phyloP scores from a whole-genome alignment of 352 stramenopile species.

The Pythium graminicola region DNA sequence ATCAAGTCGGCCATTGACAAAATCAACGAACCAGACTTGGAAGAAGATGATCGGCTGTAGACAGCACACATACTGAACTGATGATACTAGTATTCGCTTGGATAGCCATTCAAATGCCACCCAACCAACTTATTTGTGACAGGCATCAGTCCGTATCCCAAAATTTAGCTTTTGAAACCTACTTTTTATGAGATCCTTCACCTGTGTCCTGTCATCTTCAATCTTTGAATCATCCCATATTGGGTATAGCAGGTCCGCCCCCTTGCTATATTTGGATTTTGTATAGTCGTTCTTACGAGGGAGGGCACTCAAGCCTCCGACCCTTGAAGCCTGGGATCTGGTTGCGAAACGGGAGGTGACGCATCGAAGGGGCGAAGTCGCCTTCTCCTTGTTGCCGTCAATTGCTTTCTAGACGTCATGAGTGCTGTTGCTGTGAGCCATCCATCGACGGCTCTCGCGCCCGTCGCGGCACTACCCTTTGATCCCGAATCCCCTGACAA shows the following conservation, averaged over 20 bases:
- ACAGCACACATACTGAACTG: too few relatives aligned
- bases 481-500: constrained; percentile 34
- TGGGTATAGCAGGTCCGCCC: neutral
- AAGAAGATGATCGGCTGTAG: constrained; percentile 29
- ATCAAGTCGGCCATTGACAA: constrained; percentile 96
- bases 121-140: neutral
- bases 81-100: too few relatives aligned
- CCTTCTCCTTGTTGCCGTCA: too few relatives aligned
- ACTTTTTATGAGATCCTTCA: neutral
- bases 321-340: constrained; percentile 19
- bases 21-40: constrained; percentile 65
- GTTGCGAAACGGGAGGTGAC: too few relatives aligned
- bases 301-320: constrained; percentile 10
- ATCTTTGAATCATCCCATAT: constrained; percentile 9
- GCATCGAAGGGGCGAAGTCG: too few relatives aligned
- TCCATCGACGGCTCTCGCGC: too few relatives aligned
- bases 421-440: too few relatives aligned
- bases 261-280: neutral
- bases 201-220: neutral
- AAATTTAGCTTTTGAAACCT: neutral
- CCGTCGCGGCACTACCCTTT: constrained; percentile 11
- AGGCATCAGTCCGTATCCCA: neutral
- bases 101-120: neutral
- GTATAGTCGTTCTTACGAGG: constrained; percentile 11
- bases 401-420: too few relatives aligned